These are phyloP conservation scores for Pseudogymnoascus sp. DNA, from an alignment of 2,329 filamentous ascomycete species.

Conservation along the genomic window DNA sequence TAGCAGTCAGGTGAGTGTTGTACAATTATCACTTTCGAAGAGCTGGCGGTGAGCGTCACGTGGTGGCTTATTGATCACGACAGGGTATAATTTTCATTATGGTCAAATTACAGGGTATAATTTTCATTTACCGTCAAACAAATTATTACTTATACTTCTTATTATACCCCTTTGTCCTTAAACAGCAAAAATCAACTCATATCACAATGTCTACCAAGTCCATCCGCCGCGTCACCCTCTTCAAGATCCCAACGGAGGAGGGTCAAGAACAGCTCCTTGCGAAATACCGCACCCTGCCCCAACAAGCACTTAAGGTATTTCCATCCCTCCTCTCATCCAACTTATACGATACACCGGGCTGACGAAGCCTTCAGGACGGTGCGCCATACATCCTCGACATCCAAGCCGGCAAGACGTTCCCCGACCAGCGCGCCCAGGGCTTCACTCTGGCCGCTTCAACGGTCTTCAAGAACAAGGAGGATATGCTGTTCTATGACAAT, in stretches of 20 bases:
- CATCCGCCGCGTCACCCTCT: constrained; percentile 44
- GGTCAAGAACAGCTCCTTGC: constrained; percentile 37
- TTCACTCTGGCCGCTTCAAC: constrained; percentile 45
- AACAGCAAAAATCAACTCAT: not conserved
- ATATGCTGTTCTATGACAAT: constrained; percentile 51
- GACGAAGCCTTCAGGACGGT: constrained; percentile 37
- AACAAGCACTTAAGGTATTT: constrained; percentile 36
- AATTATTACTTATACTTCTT: not conserved
- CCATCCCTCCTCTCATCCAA: not conserved
- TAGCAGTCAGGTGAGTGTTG: too few species aligned
- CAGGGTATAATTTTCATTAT: too few species aligned
- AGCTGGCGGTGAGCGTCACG: too few species aligned
- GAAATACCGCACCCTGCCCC: constrained; percentile 26
- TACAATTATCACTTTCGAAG: too few species aligned
- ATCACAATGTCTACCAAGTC: constrained; percentile 21
- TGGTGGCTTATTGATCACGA: too few species aligned
- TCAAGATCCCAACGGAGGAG: constrained; percentile 42
- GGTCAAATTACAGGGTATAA: too few species aligned
- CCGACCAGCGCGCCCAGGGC: constrained; percentile 44
- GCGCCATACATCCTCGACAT: constrained; percentile 47
- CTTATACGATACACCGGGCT: not conserved
- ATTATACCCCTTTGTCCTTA: not conserved
- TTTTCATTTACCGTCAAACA: not conserved
- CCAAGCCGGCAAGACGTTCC: constrained; percentile 38
- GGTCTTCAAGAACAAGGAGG: constrained; percentile 45